Evolutionary conservation across 345 rosid genomes (phyloP).

Genomic region (Eucalyptus pumila): DNA sequence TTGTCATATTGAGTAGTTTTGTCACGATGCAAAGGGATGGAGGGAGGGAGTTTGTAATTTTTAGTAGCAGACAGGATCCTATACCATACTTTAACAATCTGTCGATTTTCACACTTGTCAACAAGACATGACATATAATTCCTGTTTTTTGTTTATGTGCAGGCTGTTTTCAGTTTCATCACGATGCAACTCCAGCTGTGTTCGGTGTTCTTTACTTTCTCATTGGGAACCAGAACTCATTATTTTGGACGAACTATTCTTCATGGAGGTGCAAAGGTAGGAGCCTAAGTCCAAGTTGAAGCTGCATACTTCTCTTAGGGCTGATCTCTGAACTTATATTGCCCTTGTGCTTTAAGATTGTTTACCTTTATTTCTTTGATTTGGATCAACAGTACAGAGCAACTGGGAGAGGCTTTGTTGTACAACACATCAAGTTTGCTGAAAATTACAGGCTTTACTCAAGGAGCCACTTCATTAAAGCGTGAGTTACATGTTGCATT

Average conservation of each 20-base stretch:
- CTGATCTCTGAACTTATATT: neutral
- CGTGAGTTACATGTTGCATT: slow-evolving; percentile 37
- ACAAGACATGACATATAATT: neutral
- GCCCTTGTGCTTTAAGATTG: neutral
- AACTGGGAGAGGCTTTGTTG: slow-evolving; percentile 98
- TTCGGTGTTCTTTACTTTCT: slow-evolving; percentile 98
- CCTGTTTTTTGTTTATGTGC: neutral
- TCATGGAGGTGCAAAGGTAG: slow-evolving; percentile 98
- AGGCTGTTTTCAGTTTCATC: slow-evolving; percentile 96
- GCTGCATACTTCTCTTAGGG: neutral
- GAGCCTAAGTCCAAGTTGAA: neutral
- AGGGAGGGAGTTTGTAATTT: neutral
- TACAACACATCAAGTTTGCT: slow-evolving; percentile 94
- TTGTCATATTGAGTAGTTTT: neutral
- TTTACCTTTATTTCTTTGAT: neutral
- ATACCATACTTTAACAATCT: neutral
- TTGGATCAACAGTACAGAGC: slow-evolving; percentile 71
- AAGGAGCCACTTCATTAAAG: slow-evolving; percentile 95
- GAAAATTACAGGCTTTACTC: slow-evolving; percentile 97
- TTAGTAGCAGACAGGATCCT: neutral
- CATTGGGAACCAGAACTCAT: slow-evolving; percentile 94
- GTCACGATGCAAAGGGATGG: neutral
- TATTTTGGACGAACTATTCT: slow-evolving; percentile 99
- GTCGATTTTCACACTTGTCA: neutral
- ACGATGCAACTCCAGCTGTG: slow-evolving; percentile 97